Percentiles rank a stretch among this genome's conserved stretches.
phyloP scores from a whole-genome alignment of 768 basidiomycete genomes.

The Boletus barrowsii region DNA sequence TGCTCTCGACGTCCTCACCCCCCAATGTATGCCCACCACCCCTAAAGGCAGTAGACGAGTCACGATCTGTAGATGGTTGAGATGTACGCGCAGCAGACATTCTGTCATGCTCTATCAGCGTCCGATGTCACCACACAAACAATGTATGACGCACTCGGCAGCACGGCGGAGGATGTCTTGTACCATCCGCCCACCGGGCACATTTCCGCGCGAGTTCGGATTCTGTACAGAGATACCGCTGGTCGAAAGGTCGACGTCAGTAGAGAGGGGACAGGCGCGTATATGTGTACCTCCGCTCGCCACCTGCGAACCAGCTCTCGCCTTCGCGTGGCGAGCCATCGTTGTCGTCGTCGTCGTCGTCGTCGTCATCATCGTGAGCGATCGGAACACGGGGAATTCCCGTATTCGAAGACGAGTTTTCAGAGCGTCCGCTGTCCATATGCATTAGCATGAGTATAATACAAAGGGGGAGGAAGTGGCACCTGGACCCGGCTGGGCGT shows the following conservation, averaged over 20 bases:
- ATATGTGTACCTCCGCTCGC: conserved; percentile 73
- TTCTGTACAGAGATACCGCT: conserved; percentile 91
- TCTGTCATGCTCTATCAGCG: conserved; percentile 10
- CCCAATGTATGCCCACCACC: conserved; percentile 85
- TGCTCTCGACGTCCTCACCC: conserved; percentile 82
- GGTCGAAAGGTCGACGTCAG: background rate
- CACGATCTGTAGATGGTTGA: conserved; percentile 13
- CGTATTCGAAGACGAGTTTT: conserved; percentile 31
- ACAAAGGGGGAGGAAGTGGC: background rate
- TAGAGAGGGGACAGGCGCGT: background rate
- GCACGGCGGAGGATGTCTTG: conserved; percentile 78
- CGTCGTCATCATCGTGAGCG: conserved; percentile 21
- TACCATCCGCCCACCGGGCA: conserved; percentile 59
- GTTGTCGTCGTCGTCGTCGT: conserved; percentile 50
- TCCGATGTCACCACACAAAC: background rate
- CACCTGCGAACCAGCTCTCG: conserved; percentile 89
- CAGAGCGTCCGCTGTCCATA: conserved; percentile 29
- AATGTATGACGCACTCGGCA: conserved; percentile 53
- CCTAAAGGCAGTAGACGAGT: conserved; percentile 41
- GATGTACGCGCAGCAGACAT: conserved; percentile 18
- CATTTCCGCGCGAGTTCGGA: conserved; percentile 50
- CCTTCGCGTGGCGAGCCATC: conserved; percentile 38
- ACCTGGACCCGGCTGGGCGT: conserved; percentile 14
- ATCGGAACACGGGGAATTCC: conserved; percentile 15
- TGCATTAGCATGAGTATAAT: background rate